These are phyloP conservation scores for Candida tropicalis DNA, from an alignment of 1,139 yeast species.

Conservation along the genomic window DNA sequence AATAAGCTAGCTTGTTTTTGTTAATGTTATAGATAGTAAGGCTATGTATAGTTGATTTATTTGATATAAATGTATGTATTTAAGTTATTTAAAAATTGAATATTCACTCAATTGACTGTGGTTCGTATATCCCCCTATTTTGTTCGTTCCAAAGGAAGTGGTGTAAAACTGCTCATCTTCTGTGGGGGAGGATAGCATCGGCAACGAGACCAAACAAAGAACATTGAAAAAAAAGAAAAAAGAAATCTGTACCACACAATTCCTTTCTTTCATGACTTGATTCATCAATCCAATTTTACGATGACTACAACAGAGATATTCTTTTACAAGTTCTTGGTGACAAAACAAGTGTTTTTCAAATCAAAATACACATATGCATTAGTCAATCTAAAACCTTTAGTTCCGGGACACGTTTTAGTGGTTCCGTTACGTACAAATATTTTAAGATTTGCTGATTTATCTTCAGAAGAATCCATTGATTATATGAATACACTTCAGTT, in stretches of 20 bases:
- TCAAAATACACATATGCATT: slow-evolving; percentile 71
- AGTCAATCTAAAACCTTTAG: slow-evolving; percentile 86
- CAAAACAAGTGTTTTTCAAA: slow-evolving; percentile 61
- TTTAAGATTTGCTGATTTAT: slow-evolving; percentile 64
- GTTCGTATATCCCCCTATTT: too few relatives aligned
- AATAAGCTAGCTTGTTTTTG: background rate
- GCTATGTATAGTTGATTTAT: background rate
- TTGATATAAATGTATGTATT: background rate
- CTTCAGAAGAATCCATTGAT: slow-evolving; percentile 72
- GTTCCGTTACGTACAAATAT: slow-evolving; percentile 71
- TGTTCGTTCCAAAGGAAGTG: background rate
- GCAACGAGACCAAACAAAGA: background rate
- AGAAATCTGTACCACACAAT: too few relatives aligned
- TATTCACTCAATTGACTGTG: too few relatives aligned
- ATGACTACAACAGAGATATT: slow-evolving; percentile 26
- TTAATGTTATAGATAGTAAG: background rate
- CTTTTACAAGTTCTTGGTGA: slow-evolving; percentile 60
- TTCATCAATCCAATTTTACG: too few relatives aligned
- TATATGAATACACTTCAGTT: slow-evolving; percentile 77
- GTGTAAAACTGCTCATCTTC: background rate
- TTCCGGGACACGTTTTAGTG: slow-evolving; percentile 89
- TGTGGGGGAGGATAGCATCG: too few relatives aligned
- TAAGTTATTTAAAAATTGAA: too few relatives aligned
- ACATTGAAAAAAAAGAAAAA: background rate
- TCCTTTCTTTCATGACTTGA: background rate